These are phyloP conservation scores for Exophiala sideris DNA, from an alignment of 2,329 filamentous ascomycete genomes.

Conservation along the genomic window DNA sequence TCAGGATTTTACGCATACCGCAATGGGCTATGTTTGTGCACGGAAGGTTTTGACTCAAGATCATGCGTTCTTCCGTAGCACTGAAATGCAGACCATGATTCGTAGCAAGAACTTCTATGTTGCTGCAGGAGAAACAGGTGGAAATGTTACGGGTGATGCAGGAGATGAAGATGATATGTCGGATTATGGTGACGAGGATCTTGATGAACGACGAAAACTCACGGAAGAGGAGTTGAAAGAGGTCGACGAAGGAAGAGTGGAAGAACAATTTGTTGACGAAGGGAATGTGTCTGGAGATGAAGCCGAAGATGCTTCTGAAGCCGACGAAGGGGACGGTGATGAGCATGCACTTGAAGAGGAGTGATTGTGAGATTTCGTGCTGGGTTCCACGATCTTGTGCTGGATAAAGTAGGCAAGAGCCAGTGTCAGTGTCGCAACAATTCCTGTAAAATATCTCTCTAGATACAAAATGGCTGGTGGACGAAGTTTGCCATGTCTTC, in stretches of 20 bases:
- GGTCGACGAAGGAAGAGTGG: constrained; percentile 40
- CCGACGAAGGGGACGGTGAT: too few species aligned
- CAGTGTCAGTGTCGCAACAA: too few species aligned
- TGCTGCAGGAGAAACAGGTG: not conserved
- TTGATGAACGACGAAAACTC: constrained; percentile 34
- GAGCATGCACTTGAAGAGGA: too few species aligned
- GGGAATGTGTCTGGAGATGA: too few species aligned
- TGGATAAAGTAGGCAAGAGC: too few species aligned
- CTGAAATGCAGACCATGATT: not conserved
- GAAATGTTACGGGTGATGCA: not conserved
- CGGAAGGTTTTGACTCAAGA: constrained; percentile 29
- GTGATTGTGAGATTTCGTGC: too few species aligned
- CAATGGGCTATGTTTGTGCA: constrained; percentile 37
- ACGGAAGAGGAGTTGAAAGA: constrained; percentile 57
- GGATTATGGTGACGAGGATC: constrained; percentile 6
- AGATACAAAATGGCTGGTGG: too few species aligned
- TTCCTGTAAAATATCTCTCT: too few species aligned
- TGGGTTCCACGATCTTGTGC: too few species aligned
- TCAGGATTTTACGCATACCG: constrained; percentile 34
- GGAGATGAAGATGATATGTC: constrained; percentile 6
- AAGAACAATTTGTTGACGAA: constrained; percentile 4
- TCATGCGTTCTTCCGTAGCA: constrained; percentile 31
- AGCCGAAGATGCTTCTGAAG: too few species aligned
- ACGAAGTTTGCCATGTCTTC: too few species aligned
- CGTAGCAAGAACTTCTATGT: not conserved